Evolutionary conservation across 2,329 filamentous ascomycete species (phyloP).

Genomic region (Fusarium cicatricum): DNA sequence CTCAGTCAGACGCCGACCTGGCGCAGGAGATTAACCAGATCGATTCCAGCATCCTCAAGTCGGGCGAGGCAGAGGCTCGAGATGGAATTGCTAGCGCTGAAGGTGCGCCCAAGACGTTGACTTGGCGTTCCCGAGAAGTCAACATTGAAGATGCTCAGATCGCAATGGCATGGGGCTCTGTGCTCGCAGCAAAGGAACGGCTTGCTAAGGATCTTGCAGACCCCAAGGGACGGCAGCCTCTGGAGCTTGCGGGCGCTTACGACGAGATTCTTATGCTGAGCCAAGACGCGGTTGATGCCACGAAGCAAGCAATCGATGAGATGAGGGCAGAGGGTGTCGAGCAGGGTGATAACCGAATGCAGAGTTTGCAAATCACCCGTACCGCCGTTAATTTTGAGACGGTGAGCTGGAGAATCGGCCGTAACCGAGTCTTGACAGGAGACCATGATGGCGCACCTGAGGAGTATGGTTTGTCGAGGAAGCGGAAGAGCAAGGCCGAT

Average conservation of each 20-base stretch:
- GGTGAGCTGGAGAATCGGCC: constrained; percentile 92
- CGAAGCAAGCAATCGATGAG: constrained; percentile 92
- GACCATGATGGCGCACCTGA: constrained; percentile 76
- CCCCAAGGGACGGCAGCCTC: constrained; percentile 55
- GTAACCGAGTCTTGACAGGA: constrained; percentile 90
- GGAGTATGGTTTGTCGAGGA: constrained; percentile 58
- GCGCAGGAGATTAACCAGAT: constrained; percentile 74
- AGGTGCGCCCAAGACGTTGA: constrained; percentile 76
- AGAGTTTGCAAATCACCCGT: constrained; percentile 89
- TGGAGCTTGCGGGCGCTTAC: constrained; percentile 84
- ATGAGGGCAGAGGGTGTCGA: constrained; percentile 82
- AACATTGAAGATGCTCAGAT: constrained; percentile 93
- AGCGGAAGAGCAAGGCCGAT: constrained; percentile 54
- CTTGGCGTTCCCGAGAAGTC: constrained; percentile 86
- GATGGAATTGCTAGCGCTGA: constrained; percentile 59
- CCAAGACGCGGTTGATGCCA: constrained; percentile 93
- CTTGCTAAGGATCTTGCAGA: constrained; percentile 59
- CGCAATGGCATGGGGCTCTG: constrained; percentile 79
- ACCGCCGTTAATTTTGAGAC: constrained; percentile 95
- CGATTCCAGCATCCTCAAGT: constrained; percentile 72
- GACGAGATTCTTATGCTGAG: constrained; percentile 89
- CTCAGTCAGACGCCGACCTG: constrained; percentile 67
- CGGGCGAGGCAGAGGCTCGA: constrained; percentile 57
- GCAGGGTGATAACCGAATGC: constrained; percentile 86
- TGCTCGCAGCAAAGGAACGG: constrained; percentile 62